Base-by-base conservation (phyloP, 805 yeast genomes). In the Maudiozyma saulgeensis region DNA sequence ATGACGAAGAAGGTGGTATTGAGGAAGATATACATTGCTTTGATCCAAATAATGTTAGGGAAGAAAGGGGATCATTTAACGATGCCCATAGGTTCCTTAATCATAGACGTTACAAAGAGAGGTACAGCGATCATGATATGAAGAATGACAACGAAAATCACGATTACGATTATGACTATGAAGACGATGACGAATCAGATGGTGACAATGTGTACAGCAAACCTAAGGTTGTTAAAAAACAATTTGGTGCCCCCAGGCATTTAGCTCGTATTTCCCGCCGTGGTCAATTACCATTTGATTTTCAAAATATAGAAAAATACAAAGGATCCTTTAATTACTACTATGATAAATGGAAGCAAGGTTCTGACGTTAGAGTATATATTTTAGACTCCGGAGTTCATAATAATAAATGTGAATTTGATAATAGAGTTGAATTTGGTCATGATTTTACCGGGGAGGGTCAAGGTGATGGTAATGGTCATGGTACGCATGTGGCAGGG, bases 401-500 rank as follows among this genome's bases (percentile, higher is more conserved):
- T 54, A 71, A 71, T 12, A 73, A 71, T 6, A 83, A 81, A 59
- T 78, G 77, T n/a, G 84, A 82, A 41, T 68, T 85, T 59, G 82
- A 76, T 56, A 82, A 80, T 0, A 68, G 91, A 48, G 87, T 82
- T 7, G 56, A 54, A 6, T 61, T 66, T 50, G 90, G 90, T 0
- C 74, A 70, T 7, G 86, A 83, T 58, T 78, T 81, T 50, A 81
- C 87, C 0, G 70, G 69, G 1, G 83, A 79, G 54, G 79, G 80
- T 0, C 60, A 71, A 1, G 87, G 86, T 6, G 96, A 90, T 62
- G 68, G 68, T 9, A 82, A 60, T 49, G 96, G 96, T 0, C 97
- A 89, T 64, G 97, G 96, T 0, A 87, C 96, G 1, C 96, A 89
- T 66, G 95, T 90, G 44, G 96, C 96, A 0, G 96, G 96, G 3